Base-by-base conservation (phyloP, 139 green algal genomes). In the Coelastrella sp. region DNA sequence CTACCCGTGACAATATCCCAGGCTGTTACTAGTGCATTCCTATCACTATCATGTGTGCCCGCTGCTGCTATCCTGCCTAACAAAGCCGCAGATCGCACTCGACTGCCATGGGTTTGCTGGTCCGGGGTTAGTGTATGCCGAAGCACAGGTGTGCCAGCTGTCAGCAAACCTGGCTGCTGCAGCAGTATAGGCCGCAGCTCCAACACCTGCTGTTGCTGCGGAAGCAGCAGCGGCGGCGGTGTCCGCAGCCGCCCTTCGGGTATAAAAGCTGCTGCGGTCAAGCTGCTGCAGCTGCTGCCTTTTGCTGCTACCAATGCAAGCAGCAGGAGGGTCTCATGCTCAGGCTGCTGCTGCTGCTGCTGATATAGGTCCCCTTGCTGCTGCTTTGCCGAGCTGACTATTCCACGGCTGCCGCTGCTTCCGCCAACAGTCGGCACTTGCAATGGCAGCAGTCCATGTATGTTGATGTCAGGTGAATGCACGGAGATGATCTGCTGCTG, bases 401-500 rank as follows among this genome's bases (percentile, higher is more conserved):
- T 47, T 47, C 32, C 32, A 47, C 32, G 32, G 56, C 54, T 84
- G 78, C 56, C 32, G 65, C 65, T 23, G 82, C 82, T 79, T 64
- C 82, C 16, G 82, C 82, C 19, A 7, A 16, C 57, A 17, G 23
- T 79, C 10, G 8, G 17, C 64, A 56, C 22, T 16, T 77, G 81
- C 64, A 87, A 3, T 76, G 81, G 68, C 66, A 88, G 54, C 47
- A 88, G 68, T 1, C 47, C 68, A 17, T 23, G 17, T 22, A 88
- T 73, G 32, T 20, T 22, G 8, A 88, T 20, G 8, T 80, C 83
- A 17, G 83, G 83, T 19, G 47, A 71, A 73, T 88, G 83, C 6
- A 88, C 7, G 3, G 83, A 54, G 7, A 88, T 88, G 66, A 88
- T 80, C n/a, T 88, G 83, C 68, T 88, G 83, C 83, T 80, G 83